phyloP scores from a whole-genome alignment of 2,329 filamentous ascomycete genomes.

The Blumeria graminis region DNA sequence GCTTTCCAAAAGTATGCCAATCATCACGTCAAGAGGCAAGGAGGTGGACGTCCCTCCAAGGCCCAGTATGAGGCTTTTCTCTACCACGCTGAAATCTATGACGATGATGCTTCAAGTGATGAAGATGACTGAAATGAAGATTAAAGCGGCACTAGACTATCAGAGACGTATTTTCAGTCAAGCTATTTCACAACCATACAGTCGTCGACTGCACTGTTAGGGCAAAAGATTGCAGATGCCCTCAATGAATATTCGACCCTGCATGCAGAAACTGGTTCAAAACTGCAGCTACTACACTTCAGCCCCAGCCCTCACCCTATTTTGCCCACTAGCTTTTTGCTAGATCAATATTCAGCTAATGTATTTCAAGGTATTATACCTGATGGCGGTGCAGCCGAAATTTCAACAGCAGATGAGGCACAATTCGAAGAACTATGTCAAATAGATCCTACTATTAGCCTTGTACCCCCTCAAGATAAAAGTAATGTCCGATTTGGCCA shows the following conservation, averaged over 20 bases:
- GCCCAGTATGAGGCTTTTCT: neutral
- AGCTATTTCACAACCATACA: neutral
- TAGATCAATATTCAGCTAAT: neutral
- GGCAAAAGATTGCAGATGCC: neutral
- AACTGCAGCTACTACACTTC: neutral
- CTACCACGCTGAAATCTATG: neutral
- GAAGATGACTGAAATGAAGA: neutral
- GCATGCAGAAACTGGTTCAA: neutral
- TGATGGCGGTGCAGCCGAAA: neutral
- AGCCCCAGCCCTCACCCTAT: neutral
- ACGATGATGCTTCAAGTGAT: neutral
- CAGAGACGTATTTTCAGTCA: neutral
- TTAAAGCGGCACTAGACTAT: neutral
- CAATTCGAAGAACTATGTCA: neutral
- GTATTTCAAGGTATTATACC: neutral
- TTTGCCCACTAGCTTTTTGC: neutral
- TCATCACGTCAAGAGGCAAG: neutral
- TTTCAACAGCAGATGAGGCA: neutral
- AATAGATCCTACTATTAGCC: neutral
- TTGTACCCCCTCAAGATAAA: neutral
- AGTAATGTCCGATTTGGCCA: neutral
- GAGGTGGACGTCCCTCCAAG: neutral
- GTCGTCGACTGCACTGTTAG: neutral
- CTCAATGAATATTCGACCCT: neutral
- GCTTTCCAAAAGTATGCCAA: neutral